Evolutionary conservation across 345 rosid species (phyloP), one percentile per base, ranked within the genome.

Genomic region (Carallia pectinifolia): DNA sequence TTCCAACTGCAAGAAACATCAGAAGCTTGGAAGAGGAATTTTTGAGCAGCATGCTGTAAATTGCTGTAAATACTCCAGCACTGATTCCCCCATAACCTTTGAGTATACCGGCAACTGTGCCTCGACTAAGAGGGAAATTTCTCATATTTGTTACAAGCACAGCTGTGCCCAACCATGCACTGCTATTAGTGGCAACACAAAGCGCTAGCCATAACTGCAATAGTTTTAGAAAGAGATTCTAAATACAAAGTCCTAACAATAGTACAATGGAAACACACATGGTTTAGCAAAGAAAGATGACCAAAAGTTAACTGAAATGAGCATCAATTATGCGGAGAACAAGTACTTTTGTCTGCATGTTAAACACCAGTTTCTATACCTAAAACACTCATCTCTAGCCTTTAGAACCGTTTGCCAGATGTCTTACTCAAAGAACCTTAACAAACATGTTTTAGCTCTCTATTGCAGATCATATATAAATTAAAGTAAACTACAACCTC

Each of bases 121-220:
- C 94, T 68, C 89, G 73, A 72, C 81, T 85, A 7, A 78, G 66
- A 9, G 91, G 89, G 71, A 89, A 89, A 80, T 89, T 89, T 69
- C 94, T 82, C 94, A 89, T 89, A 80, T 87, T 87, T 19, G 87
- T 87, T 19, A 89, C 94, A 19, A 89, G 83, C 38, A 81, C 74
- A 23, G 94, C 89, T 16, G 91, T 87, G 80, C 79, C 66, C 53
- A 89, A 72, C 94, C 94, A 89, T 13, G 91, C 85, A 62, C 86
- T 62, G 68, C 94, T 82, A 40, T 89, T 86, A 6, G 89, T 82
- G 53, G 84, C 88, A 8, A 89, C 77, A 71, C 86, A 81, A 17
- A 85, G 83, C 5, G 93, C 88, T 58, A 89, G 62, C 87, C 90
- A 86, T 71, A 89, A 70, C 93, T 86, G 88, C 72, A 70, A 64